Evolutionary conservation across 202 grass and related monocot species (phyloP), one percentile per base, ranked within the genome.

Genomic region (Elaeis oleifera): DNA sequence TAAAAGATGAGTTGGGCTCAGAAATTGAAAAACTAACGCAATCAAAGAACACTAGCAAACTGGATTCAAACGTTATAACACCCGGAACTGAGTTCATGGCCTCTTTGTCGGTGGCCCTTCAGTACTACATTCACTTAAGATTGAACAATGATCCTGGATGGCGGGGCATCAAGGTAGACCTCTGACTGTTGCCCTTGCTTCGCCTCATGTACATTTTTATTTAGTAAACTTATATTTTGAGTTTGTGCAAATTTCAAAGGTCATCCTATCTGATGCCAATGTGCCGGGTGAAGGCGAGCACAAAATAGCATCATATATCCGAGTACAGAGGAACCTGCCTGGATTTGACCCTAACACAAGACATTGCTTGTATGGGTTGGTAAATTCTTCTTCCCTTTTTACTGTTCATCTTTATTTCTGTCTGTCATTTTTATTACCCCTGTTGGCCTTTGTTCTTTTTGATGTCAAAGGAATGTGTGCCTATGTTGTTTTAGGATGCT

Each of bases 201-300:
- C 9, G 9, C 36, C 0, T 70, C 11, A 22, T 18, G 16, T 65
- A 18, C 11, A 51, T 60, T 58, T 53, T 13, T 61, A 15, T 67
- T 59, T 53, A 49, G 51, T 62, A 17, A 16, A 17, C 32, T 23
- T 5, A 23, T 63, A 27, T 64, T 64, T 66, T 67, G 17, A 52
- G 24, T 28, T 29, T 55, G 19, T 8, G 32, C 0, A 26, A 11
- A 17, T 14, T 22, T 2, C 53, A 4, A 78, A 86, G 85, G 85
- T 86, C 3, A 81, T 95, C 57, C 17, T 90, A 0, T 89, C 82
- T 2, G 80, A 95, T 51, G 70, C 80, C 15, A 95, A 89, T 26
- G 77, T 90, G 20, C 85, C 83, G 3, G 90, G 90, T 31, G 90
- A 90, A 76, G 90, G 90, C 1, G 90, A 90, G 72, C 85, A 95